Percentiles rank a stretch among this genome's conserved stretches.
phyloP scores from a whole-genome alignment of 345 rosid species.

The Pugionium cornutum region DNA sequence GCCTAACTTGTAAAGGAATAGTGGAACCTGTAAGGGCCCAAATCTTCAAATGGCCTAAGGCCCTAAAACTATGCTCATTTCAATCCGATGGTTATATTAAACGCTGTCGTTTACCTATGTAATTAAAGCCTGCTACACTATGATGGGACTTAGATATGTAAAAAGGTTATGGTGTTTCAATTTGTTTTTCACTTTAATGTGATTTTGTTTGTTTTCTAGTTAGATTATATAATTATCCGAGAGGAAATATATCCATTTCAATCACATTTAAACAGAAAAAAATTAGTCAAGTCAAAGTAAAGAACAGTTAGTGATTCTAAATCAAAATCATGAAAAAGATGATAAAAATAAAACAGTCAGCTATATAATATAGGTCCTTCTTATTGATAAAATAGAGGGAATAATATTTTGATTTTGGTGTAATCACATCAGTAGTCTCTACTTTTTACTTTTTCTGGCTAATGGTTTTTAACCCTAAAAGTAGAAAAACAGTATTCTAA shows the following conservation, averaged over 20 bases:
- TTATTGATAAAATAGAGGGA: constrained; percentile 20
- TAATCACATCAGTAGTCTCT: constrained; percentile 40
- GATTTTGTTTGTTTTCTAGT: no score
- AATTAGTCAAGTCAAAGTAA: constrained; percentile 25
- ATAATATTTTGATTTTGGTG: constrained; percentile 29
- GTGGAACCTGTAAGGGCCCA: no score
- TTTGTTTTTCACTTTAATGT: no score
- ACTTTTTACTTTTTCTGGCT: constrained; percentile 24
- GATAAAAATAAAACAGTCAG: constrained; percentile 29
- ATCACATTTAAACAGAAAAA: constrained; percentile 25
- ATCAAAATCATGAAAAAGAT: constrained; percentile 40
- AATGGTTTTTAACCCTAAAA: constrained; percentile 30
- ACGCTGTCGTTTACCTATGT: no score
- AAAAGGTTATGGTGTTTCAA: no score
- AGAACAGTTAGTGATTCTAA: constrained; percentile 34
- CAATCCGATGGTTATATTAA: no score
- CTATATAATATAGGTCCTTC: background rate
- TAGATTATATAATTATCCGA: no score
- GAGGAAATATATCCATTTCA: constrained; percentile 6
- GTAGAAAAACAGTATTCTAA: constrained; percentile 36
- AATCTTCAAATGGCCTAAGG: no score
- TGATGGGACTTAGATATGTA: no score
- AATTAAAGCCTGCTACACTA: no score
- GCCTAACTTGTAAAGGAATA: no score
- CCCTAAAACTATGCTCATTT: no score